phyloP scores from a whole-genome alignment of 345 rosid species.

The Ailanthus altissimus region DNA sequence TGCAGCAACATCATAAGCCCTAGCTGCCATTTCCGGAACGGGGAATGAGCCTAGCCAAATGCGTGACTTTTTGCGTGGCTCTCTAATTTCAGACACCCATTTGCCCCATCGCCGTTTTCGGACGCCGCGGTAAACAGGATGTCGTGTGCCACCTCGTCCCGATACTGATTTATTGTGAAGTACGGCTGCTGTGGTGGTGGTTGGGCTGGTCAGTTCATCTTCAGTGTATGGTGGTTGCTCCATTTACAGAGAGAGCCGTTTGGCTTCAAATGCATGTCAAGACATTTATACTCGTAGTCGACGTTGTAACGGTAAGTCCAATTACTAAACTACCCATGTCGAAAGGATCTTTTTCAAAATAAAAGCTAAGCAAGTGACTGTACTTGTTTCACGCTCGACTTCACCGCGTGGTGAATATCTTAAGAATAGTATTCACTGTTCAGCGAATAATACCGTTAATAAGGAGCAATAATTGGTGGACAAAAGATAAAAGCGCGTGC shows the following conservation, averaged over 20 bases:
- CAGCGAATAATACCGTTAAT: no score
- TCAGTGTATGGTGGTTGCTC: constrained; percentile 44
- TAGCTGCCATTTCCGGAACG: constrained; percentile 86
- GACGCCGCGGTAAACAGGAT: constrained; percentile 70
- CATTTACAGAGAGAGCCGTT: constrained; percentile 33
- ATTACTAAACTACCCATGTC: constrained; percentile 29
- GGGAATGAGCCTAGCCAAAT: constrained; percentile 91
- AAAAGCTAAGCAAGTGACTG: background rate
- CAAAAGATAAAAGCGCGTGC: constrained; percentile 9
- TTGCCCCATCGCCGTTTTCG: constrained; percentile 87
- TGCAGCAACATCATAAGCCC: constrained; percentile 84
- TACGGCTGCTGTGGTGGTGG: constrained; percentile 16
- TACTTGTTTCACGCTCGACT: constrained; percentile 12
- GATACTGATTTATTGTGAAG: constrained; percentile 12
- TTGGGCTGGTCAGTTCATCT: constrained; percentile 32
- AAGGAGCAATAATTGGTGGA: background rate
- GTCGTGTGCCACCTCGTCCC: constrained; percentile 43
- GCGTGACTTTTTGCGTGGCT: constrained; percentile 80
- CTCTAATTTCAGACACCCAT: constrained; percentile 92
- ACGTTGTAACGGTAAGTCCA: constrained; percentile 5
- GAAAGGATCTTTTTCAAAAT: background rate
- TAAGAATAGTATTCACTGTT: background rate
- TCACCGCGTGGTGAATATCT: background rate
- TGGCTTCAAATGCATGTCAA: constrained; percentile 16
- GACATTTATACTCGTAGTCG: constrained; percentile 31